Conservation (phyloP, 257 asterid species). For the Scutellaria barbata region DNA sequence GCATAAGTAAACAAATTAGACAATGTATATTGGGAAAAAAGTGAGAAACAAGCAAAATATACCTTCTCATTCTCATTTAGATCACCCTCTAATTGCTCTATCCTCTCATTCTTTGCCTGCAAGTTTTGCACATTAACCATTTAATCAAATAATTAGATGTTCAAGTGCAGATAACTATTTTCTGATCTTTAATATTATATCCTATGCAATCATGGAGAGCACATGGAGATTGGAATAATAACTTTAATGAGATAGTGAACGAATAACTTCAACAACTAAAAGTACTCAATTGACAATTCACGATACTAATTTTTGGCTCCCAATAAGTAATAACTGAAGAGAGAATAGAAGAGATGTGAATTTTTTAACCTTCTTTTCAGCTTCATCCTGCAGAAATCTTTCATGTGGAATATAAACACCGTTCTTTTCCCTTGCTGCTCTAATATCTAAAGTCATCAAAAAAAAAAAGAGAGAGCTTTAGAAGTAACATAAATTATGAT, state of each 20-base stretch:
- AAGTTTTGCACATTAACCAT: constrained; percentile 28
- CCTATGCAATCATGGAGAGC: not conserved
- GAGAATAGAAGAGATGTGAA: constrained; percentile 10
- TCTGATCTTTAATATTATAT: not conserved
- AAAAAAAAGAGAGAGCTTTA: constrained; percentile 4
- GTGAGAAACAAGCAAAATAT: constrained; percentile 15
- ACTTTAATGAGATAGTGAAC: not conserved
- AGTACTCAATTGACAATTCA: not conserved
- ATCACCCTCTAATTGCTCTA: constrained; percentile 75
- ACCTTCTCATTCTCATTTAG: constrained; percentile 64
- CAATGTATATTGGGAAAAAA: not conserved
- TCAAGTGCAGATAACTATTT: not conserved
- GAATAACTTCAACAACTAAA: constrained; percentile 16
- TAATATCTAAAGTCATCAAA: constrained; percentile 58
- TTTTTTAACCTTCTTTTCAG: constrained; percentile 68
- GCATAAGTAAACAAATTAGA: constrained; percentile 35
- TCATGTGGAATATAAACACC: constrained; percentile 88
- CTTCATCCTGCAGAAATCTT: constrained; percentile 81
- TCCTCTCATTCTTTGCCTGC: constrained; percentile 78
- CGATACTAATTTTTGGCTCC: not conserved
- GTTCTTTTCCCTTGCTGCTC: constrained; percentile 88
- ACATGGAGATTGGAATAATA: not conserved
- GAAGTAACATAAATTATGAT: not conserved
- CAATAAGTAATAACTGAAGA: not conserved
- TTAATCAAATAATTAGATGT: constrained; percentile 12